Conservation (phyloP, 306 rosid genomes). For the Dryas octopetala region DNA sequence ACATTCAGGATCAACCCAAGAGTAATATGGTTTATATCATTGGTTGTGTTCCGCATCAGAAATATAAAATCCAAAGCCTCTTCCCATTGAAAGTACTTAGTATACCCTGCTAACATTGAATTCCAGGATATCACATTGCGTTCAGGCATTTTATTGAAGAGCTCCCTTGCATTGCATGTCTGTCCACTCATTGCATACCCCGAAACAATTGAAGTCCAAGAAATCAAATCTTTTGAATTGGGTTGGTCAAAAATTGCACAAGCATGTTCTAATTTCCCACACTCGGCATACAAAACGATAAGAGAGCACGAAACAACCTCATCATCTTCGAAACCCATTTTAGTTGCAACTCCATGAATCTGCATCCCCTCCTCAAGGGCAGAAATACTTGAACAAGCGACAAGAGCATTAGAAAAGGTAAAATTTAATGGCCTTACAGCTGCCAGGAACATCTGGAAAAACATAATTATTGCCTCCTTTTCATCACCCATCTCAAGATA, state of each 20-base stretch:
- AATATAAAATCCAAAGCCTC: slow-evolving; percentile 52
- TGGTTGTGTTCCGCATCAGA: slow-evolving; percentile 41
- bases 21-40: slow-evolving; percentile 48
- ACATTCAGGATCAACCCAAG: slow-evolving; percentile 57
- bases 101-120: slow-evolving; percentile 74
- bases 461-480: slow-evolving; percentile 48
- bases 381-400: slow-evolving; percentile 50
- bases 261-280: slow-evolving; percentile 54
- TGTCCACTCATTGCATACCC: slow-evolving; percentile 62
- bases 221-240: slow-evolving; percentile 52
- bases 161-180: slow-evolving; percentile 49
- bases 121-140: slow-evolving; percentile 76
- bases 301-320: slow-evolving; percentile 57
- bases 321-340: slow-evolving; percentile 48
- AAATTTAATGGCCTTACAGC: slow-evolving; percentile 49
- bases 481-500: slow-evolving; percentile 62
- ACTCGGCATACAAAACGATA: slow-evolving; percentile 59
- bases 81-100: slow-evolving; percentile 38
- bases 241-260: slow-evolving; percentile 49
- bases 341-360: slow-evolving; percentile 58
- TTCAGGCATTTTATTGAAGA: slow-evolving; percentile 67
- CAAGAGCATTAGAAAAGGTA: slow-evolving; percentile 60
- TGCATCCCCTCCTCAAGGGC: slow-evolving; percentile 61
- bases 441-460: slow-evolving; percentile 45
- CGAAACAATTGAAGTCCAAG: slow-evolving; percentile 69